A percentile compares a stretch with the other conserved stretches of the same genome.
These are phyloP conservation scores for Globisporangium apiculatum DNA, from an alignment of 352 stramenopile species.

Conservation along the genomic window DNA sequence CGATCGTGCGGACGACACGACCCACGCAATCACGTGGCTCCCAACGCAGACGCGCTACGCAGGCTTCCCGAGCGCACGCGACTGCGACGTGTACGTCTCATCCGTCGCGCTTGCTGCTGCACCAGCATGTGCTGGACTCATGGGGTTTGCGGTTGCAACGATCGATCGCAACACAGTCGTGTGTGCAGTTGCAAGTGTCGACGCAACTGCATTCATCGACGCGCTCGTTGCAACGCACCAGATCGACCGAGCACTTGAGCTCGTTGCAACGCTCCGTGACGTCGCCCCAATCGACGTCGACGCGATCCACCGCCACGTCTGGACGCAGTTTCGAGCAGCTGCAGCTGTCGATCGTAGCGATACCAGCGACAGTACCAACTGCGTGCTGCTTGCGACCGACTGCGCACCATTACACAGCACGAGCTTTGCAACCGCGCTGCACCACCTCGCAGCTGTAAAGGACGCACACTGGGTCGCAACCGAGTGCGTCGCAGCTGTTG, in stretches of 20 bases:
- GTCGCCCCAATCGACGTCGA: slow-evolving; percentile 22
- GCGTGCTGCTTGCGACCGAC: slow-evolving; percentile 7
- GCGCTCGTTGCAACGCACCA: slow-evolving; percentile 23
- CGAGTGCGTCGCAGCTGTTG: slow-evolving; percentile 33
- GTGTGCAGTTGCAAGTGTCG: slow-evolving; percentile 16
- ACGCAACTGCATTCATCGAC: slow-evolving; percentile 26
- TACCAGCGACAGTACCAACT: not conserved
- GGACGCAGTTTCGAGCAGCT: slow-evolving; percentile 26
- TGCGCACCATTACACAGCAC: not conserved
- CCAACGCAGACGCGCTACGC: slow-evolving; percentile 1
- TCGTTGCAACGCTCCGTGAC: slow-evolving; percentile 15
- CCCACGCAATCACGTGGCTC: slow-evolving; percentile 3
- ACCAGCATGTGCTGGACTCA: not conserved
- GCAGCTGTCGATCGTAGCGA: slow-evolving; percentile 5
- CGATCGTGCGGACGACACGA: not conserved
- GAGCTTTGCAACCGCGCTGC: slow-evolving; percentile 28
- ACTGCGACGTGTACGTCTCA: not conserved
- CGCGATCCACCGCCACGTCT: slow-evolving; percentile 42
- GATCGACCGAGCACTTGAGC: slow-evolving; percentile 32
- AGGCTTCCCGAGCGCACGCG: not conserved
- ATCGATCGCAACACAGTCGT: slow-evolving; percentile 10
- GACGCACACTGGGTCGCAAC: slow-evolving; percentile 44
- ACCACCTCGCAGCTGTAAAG: slow-evolving; percentile 31
- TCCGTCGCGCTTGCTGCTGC: not conserved
- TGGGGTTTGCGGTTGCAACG: slow-evolving; percentile 12